Conservation (phyloP, 179 eudicot species). For the Heliamphora pulchella region DNA sequence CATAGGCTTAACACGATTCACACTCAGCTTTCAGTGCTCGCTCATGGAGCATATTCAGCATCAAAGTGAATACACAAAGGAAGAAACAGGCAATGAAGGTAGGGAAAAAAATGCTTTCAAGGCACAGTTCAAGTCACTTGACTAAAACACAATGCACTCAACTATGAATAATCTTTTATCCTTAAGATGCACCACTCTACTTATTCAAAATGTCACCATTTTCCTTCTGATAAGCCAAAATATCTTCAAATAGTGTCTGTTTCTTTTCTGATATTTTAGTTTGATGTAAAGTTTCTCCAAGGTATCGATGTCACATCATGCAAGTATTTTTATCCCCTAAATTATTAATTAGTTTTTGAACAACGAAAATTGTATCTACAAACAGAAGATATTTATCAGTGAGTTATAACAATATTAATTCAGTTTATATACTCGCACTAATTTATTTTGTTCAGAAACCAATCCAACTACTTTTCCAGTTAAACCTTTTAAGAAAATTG, state of each 20-base stretch:
- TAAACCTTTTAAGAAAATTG: neutral
- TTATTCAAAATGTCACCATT: neutral
- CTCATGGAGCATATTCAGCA: constrained; percentile 3
- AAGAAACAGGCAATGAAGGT: neutral
- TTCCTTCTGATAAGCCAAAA: neutral
- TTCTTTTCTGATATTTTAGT: neutral
- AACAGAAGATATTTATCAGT: neutral
- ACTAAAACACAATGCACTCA: neutral
- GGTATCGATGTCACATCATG: neutral
- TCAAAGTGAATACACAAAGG: neutral
- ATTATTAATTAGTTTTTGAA: too few relatives aligned
- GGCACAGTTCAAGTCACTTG: neutral
- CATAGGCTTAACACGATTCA: neutral
- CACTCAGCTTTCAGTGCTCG: neutral
- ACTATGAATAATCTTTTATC: neutral
- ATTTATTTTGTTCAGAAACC: neutral
- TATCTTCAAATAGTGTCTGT: neutral
- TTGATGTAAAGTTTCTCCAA: neutral
- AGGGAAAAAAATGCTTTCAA: neutral
- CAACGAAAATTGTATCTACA: neutral
- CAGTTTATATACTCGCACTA: neutral
- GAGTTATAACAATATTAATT: neutral
- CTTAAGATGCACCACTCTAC: neutral
- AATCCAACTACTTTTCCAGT: neutral
- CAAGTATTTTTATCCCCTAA: neutral